Percentiles rank a stretch among this genome's conserved stretches.
Conservation (phyloP, 2,329 filamentous ascomycete genomes). For the Pseudogymnoascus sp. region DNA sequence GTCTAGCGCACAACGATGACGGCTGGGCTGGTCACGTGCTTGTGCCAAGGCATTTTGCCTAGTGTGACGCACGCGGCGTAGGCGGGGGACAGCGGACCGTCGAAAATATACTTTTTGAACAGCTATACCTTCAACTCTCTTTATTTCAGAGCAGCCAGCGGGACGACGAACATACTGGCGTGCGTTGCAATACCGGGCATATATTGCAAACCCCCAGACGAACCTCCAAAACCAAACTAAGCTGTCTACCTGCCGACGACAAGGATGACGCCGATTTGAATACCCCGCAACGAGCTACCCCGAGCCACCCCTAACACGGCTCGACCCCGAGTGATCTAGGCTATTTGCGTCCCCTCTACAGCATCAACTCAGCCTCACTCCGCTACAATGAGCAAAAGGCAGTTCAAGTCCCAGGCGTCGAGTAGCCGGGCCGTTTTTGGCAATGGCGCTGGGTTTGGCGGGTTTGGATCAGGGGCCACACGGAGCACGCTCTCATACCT, state of each 20-base stretch:
- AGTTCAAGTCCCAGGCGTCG: constrained; percentile 27
- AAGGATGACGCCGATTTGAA: neutral
- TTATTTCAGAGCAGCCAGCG: neutral
- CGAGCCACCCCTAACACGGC: neutral
- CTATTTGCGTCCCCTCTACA: neutral
- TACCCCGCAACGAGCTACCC: constrained; percentile 7
- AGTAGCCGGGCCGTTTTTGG: constrained; percentile 24
- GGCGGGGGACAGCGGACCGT: neutral
- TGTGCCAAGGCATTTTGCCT: neutral
- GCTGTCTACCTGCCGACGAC: neutral
- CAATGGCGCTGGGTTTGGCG: constrained; percentile 23
- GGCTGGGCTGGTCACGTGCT: neutral
- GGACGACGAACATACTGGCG: neutral
- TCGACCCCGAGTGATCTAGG: neutral
- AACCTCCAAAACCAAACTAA: neutral
- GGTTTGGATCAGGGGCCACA: constrained; percentile 27
- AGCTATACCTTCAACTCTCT: neutral
- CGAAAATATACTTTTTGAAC: constrained; percentile 5
- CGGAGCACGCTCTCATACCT: constrained; percentile 69
- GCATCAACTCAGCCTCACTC: constrained; percentile 4
- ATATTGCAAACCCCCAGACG: neutral
- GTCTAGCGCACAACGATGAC: neutral
- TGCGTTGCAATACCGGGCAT: neutral
- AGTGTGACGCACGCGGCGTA: constrained; percentile 5
- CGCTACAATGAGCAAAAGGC: constrained; percentile 22